These are phyloP conservation scores for grape (Vitis vinifera) DNA, from an alignment of 164 flowering plant species.

Conservation along the genomic window ASM3070453v1 NC_081823.1:7013001-7013500, in stretches of 20 bases:
- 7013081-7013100: not conserved
- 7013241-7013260: slow-evolving; percentile 38
- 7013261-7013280: slow-evolving; percentile 80
- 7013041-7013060: not conserved
- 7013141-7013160: too few relatives aligned
- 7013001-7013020: too few relatives aligned
- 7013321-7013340: slow-evolving; percentile 96
- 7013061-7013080: too few relatives aligned
- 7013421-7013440: not conserved
- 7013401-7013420: not conserved
- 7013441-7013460: too few relatives aligned
- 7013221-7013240: slow-evolving; percentile 16
- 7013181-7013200: slow-evolving; percentile 45
- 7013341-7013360: slow-evolving; percentile 56
- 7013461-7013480: too few relatives aligned
- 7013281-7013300: slow-evolving; percentile 83
- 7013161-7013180: slow-evolving; percentile 49
- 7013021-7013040: too few relatives aligned
- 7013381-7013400: too few relatives aligned
- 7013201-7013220: slow-evolving; percentile 39
- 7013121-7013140: too few relatives aligned
- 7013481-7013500: too few relatives aligned
- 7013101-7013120: not conserved
- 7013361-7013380: too few relatives aligned
- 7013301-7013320: slow-evolving; percentile 80